Evolutionary conservation across 805 yeast genomes (phyloP), one percentile per base, ranked within the genome.

Genomic region (Sungouiozyma intestinalis): DNA sequence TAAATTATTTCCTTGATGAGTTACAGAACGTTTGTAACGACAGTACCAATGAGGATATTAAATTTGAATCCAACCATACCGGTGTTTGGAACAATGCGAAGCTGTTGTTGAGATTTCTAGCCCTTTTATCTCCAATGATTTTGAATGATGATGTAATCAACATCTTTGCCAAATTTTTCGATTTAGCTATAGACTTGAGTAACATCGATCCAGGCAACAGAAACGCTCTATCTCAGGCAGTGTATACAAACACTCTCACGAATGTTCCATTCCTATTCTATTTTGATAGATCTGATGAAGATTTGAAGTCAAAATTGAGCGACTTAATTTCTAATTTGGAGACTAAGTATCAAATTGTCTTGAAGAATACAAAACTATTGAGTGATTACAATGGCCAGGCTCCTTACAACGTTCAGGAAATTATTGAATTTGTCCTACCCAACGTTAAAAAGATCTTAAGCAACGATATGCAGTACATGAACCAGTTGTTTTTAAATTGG

Each of bases 41-140:
- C 5, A 53, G 62, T 20, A 42, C 53, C 6, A 52, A 57, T 20
- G 57, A 51, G 24, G 52, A 51, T 13, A 39, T 45, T 4, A 51
- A 57, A 11, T 54, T 52, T n/a, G 49, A 49, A 11, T 57, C 69
- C 1, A 61, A 60, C 14, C 68, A 66, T 27, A 67, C 68, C 20
- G 87, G 87, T 14, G 63, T 71, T 16, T 83, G 85, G 77, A 80
- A 80, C 47, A 76, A 76, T 48, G 58, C 85, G 48, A 88, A 90
- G 61, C 68, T 83, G 11, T 63, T 79, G 14, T 53, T 85, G 45
- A 76, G 95, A 53, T 78, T 87, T 48, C 64, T 85, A 48, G 77
- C 86, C 0, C 60, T 80, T 3, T 63, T 87, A 48, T 59, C 78
- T 1, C 82, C 86, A 3, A 73, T 86, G 27, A 62, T 85, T 39